Evolutionary conservation across 306 rosid genomes (phyloP), one percentile per base, ranked within the genome.

Genomic region (Potentilla sterilis): DNA sequence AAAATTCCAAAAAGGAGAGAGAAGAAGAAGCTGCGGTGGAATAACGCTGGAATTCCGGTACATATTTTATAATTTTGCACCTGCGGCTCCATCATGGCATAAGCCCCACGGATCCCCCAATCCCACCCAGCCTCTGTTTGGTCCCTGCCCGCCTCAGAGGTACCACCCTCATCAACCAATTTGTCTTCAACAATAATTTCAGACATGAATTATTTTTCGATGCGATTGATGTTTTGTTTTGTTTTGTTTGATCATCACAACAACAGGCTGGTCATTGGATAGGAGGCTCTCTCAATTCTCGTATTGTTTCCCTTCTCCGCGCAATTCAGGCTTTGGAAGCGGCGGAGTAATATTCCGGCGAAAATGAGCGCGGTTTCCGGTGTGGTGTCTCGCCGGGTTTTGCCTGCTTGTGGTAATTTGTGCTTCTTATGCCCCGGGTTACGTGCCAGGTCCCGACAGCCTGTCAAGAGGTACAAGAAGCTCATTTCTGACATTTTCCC

Each of bases 401-500:
- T 96, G 85, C 99, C 99, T 8, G 99, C 86, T 59, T 96, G 99
- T 43, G 98, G 97, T 16, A 69, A 43, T 79, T 96, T 96, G 59
- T 96, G 99, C 79, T 83, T 96, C 87, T 90, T 90, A 75, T 96
- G 97, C 83, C 99, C 99, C 11, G 82, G 86, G 28, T n/a, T 96
- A 85, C 84, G 97, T 81, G 82, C 97, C 67, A 85, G 99, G 89
- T 96, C 99, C 37, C 87, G 98, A 74, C 99, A 96, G 84, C 99
- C 99, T 37, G 97, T 96, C 51, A 96, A 96, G 93, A 89, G 99
- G 85, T 96, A 96, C 93, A 96, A 96, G 97, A 96, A 91, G 89
- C 92, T 96, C 82, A 89, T 96, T 42, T 89, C 98, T 61, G 98
- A 92, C 9, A 90, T 90, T 83, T 92, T 96, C 51, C 99, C 99